phyloP scores from a whole-genome alignment of 2,329 filamentous ascomycete genomes.

The Periconia digitata region DNA sequence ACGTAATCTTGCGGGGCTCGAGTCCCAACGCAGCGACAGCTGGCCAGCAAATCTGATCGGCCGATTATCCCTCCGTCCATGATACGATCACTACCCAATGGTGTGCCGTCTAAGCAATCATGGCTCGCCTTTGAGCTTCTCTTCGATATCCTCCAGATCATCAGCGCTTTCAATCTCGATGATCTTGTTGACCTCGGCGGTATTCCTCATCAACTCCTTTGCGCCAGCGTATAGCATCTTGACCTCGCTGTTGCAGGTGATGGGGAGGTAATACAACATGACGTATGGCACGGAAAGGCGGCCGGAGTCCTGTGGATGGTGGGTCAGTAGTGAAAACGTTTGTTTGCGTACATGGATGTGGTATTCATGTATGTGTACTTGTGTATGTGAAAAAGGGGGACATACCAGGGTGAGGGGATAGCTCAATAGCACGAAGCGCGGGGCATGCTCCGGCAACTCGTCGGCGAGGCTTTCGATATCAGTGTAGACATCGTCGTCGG shows the following conservation, averaged over 20 bases:
- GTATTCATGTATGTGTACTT: too few relatives aligned
- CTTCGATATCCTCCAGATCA: slow-evolving; percentile 79
- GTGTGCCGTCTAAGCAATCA: slow-evolving; percentile 4
- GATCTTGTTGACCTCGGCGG: slow-evolving; percentile 83
- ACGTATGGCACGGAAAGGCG: slow-evolving; percentile 90
- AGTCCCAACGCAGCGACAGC: too few relatives aligned
- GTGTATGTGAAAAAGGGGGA: slow-evolving; percentile 6
- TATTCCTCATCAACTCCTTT: slow-evolving; percentile 93
- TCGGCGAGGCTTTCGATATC: slow-evolving; percentile 80
- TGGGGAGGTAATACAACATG: slow-evolving; percentile 90
- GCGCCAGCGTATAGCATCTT: slow-evolving; percentile 95
- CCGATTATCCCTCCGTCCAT: too few relatives aligned
- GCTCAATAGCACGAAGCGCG: slow-evolving; percentile 85
- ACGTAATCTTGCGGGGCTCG: too few relatives aligned
- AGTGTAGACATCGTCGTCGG: slow-evolving; percentile 79
- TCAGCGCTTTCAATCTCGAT: slow-evolving; percentile 81
- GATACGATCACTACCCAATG: too few relatives aligned
- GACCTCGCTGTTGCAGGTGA: slow-evolving; percentile 82
- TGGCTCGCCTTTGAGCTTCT: slow-evolving; percentile 55
- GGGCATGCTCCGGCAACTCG: slow-evolving; percentile 88
- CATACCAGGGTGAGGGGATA: slow-evolving; percentile 83
- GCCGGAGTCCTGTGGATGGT: slow-evolving; percentile 70
- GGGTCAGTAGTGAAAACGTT: background rate
- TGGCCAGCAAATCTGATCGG: too few relatives aligned
- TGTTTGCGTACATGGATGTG: slow-evolving; percentile 9